These are phyloP conservation scores for Fusarium euwallaceae DNA, from an alignment of 2,329 filamentous ascomycete genomes.

Conservation along the genomic window DNA sequence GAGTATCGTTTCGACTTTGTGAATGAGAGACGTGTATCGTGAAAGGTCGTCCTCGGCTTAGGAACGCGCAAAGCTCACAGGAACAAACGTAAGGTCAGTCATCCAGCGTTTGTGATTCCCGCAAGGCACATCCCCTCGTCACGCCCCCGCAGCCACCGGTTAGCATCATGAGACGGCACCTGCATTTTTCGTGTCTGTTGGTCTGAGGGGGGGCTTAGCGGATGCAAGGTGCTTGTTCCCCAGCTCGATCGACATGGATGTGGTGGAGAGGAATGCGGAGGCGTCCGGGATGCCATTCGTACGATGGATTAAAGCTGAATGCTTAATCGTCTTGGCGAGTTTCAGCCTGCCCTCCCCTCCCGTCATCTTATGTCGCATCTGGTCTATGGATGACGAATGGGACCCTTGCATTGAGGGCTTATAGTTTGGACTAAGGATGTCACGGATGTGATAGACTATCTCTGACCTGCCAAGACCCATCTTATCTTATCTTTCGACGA, in stretches of 20 bases:
- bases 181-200: neutral
- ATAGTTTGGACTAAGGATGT: neutral
- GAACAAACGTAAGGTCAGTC: neutral
- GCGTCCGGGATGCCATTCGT: neutral
- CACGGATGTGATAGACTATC: neutral
- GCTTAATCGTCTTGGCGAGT: slow-evolving; percentile 1
- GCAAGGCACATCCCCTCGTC: neutral
- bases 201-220: neutral
- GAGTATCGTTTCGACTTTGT: neutral
- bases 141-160: neutral
- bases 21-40: neutral
- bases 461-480: neutral
- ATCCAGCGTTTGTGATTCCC: neutral
- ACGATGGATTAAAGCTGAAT: slow-evolving; percentile 1
- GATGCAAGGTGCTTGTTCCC: neutral
- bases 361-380: neutral
- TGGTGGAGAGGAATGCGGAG: neutral
- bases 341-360: neutral
- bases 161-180: neutral
- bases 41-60: neutral
- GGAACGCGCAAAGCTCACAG: neutral
- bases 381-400: neutral
- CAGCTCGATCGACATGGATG: neutral
- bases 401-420: neutral
- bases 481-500: neutral